Evolutionary conservation across 1,139 yeast genomes (phyloP).

Genomic region (Geotrichum bryndzae): DNA sequence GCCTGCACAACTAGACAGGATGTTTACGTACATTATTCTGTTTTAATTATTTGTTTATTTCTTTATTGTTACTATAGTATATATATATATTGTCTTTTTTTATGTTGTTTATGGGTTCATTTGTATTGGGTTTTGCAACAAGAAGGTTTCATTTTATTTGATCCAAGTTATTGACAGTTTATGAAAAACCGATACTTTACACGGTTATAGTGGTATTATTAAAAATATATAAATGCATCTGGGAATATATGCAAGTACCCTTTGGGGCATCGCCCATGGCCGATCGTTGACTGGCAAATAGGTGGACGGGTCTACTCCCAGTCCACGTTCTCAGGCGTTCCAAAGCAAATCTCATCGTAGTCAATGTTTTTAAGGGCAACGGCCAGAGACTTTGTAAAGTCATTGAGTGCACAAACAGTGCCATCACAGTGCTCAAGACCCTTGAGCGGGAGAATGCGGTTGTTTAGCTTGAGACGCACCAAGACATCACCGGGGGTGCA

Average conservation of each 20-base stretch:
- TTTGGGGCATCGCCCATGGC: neutral
- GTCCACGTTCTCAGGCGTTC: constrained; percentile 14
- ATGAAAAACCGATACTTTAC: too few relatives aligned
- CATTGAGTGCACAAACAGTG: constrained; percentile 32
- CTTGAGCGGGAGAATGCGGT: constrained; percentile 38
- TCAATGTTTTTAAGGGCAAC: constrained; percentile 32
- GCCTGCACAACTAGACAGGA: constrained; percentile 66
- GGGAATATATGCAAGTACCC: neutral
- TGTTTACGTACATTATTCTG: neutral
- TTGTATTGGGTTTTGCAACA: too few relatives aligned
- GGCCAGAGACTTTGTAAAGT: constrained; percentile 34
- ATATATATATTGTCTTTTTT: neutral
- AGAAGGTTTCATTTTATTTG: too few relatives aligned
- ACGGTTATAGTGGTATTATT: too few relatives aligned
- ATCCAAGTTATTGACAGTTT: too few relatives aligned
- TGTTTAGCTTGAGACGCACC: constrained; percentile 38
- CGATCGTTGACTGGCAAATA: neutral
- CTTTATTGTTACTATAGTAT: neutral
- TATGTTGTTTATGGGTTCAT: too few relatives aligned
- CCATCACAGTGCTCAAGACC: constrained; percentile 38
- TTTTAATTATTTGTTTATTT: neutral
- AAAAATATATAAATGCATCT: too few relatives aligned
- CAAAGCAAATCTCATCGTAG: constrained; percentile 36
- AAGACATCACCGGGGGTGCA: constrained; percentile 26
- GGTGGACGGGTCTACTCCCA: neutral